Evolutionary conservation across 1,139 yeast species (phyloP).

Genomic region (Yamadazyma aaseri): DNA sequence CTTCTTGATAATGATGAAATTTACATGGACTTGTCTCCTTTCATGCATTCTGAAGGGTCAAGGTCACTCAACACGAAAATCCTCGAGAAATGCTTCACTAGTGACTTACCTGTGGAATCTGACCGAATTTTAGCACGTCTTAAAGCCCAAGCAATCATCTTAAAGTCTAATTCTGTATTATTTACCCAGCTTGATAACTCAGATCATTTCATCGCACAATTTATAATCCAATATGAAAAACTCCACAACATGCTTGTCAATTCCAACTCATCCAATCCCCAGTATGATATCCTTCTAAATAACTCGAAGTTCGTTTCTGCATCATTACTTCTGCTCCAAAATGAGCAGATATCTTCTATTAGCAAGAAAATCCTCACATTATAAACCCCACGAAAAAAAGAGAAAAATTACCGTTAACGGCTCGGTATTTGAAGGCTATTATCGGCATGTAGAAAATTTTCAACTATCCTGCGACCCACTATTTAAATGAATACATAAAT

Average conservation of each 20-base stretch:
- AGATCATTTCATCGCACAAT: constrained; percentile 2
- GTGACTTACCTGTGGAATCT: constrained; percentile 14
- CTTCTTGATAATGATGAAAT: constrained; percentile 12
- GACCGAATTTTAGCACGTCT: constrained; percentile 11
- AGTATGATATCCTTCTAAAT: constrained; percentile 24
- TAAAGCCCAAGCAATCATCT: constrained; percentile 13
- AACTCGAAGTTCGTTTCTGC: constrained; percentile 37
- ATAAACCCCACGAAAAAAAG: neutral
- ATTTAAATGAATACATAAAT: too few relatives aligned
- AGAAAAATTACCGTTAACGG: constrained; percentile 3
- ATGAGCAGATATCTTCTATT: constrained; percentile 5
- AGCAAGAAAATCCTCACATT: constrained; percentile 8
- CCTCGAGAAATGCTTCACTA: constrained; percentile 8
- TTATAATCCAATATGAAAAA: constrained; percentile 9
- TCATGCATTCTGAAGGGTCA: constrained; percentile 3
- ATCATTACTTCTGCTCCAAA: constrained; percentile 14
- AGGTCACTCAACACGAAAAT: constrained; percentile 9
- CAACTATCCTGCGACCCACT: too few relatives aligned
- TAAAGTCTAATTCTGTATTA: constrained; percentile 4
- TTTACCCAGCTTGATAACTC: neutral
- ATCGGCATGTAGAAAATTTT: constrained; percentile 9
- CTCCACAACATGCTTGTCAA: constrained; percentile 10
- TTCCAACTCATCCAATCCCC: constrained; percentile 11
- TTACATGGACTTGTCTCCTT: constrained; percentile 8
- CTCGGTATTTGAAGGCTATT: constrained; percentile 6